Conservation (phyloP, 2,329 filamentous ascomycete species). For the Parafenestella ontariensis region DNA sequence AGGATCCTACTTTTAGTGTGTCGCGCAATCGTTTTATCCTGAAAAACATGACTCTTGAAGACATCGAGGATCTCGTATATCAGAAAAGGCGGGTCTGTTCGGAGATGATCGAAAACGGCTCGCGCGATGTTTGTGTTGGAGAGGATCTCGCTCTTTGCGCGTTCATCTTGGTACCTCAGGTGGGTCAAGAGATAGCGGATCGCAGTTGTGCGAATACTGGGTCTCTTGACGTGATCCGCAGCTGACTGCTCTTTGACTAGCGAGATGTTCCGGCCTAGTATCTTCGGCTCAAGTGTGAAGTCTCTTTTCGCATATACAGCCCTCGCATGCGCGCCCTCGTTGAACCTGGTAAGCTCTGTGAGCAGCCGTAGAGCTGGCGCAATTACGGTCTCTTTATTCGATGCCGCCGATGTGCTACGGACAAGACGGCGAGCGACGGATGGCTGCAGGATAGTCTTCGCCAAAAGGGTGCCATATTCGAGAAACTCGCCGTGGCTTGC, state of each 20-base stretch:
- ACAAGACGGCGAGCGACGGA: slow-evolving; percentile 82
- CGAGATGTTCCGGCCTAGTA: slow-evolving; percentile 79
- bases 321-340: slow-evolving; percentile 81
- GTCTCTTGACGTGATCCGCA: slow-evolving; percentile 70
- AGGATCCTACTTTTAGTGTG: slow-evolving; percentile 78
- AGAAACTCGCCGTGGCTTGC: slow-evolving; percentile 77
- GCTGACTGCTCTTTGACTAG: slow-evolving; percentile 63
- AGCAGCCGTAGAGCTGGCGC: slow-evolving; percentile 86
- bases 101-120: slow-evolving; percentile 77
- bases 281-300: slow-evolving; percentile 73
- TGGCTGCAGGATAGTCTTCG: slow-evolving; percentile 80
- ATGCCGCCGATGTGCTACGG: slow-evolving; percentile 78
- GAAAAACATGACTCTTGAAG: slow-evolving; percentile 73
- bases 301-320: slow-evolving; percentile 79
- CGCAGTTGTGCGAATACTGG: slow-evolving; percentile 83
- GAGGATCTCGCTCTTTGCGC: slow-evolving; percentile 82
- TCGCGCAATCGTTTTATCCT: slow-evolving; percentile 75
- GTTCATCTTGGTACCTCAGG: slow-evolving; percentile 77
- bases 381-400: slow-evolving; percentile 85
- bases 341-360: slow-evolving; percentile 82
- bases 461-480: slow-evolving; percentile 77
- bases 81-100: slow-evolving; percentile 77
- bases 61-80: slow-evolving; percentile 76
- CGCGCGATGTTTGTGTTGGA: slow-evolving; percentile 74
- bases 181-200: slow-evolving; percentile 81